Evolutionary conservation across 2,329 filamentous ascomycete genomes (phyloP).

Genomic region (Metarhizium guizhouense): DNA sequence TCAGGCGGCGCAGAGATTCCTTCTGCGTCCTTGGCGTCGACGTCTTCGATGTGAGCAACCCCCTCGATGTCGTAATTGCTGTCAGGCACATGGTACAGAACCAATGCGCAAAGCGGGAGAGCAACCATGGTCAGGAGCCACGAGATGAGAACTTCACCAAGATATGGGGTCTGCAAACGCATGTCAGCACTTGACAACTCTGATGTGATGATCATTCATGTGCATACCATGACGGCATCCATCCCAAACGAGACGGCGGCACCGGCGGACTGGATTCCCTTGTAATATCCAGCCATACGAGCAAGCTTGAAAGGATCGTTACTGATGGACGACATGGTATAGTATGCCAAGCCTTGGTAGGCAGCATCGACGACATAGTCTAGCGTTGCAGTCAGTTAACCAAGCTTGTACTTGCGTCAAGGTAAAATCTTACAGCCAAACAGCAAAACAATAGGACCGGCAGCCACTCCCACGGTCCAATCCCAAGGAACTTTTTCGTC

Average conservation of each 20-base stretch:
- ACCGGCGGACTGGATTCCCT: slow-evolving; percentile 72
- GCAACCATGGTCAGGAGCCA: slow-evolving; percentile 2
- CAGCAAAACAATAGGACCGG: slow-evolving; percentile 16
- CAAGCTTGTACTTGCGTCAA: not conserved
- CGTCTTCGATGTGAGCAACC: not conserved
- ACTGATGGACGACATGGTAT: slow-evolving; percentile 66
- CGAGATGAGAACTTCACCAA: slow-evolving; percentile 5
- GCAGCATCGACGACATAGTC: slow-evolving; percentile 18
- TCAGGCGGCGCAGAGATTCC: not conserved
- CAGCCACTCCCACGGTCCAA: slow-evolving; percentile 14
- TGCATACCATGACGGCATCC: slow-evolving; percentile 20
- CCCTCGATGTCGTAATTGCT: slow-evolving; percentile 3
- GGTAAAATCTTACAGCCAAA: slow-evolving; percentile 11
- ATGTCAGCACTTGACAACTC: not conserved
- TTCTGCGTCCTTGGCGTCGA: not conserved
- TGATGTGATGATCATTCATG: not conserved
- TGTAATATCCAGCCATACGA: slow-evolving; percentile 73
- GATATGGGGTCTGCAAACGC: slow-evolving; percentile 1
- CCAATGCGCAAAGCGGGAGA: slow-evolving; percentile 4
- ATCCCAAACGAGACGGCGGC: slow-evolving; percentile 41
- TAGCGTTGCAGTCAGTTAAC: slow-evolving; percentile 8
- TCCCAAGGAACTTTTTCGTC: slow-evolving; percentile 16
- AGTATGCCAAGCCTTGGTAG: slow-evolving; percentile 50
- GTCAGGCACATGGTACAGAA: slow-evolving; percentile 4
- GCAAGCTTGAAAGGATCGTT: slow-evolving; percentile 66